Base-by-base conservation (phyloP, 148 eudicot genomes). In the Oxyria digyna region DNA sequence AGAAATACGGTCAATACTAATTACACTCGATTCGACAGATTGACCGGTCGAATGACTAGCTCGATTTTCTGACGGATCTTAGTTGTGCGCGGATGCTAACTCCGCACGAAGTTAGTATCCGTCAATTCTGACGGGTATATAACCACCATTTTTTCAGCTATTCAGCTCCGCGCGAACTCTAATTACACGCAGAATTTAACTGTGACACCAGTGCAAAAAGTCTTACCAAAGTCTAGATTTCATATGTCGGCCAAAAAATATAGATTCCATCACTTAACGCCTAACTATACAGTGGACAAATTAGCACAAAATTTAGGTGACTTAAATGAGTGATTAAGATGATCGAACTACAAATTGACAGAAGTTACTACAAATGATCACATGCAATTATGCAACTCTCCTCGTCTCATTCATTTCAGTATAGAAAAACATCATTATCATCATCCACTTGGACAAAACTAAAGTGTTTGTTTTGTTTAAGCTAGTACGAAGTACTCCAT, bases 261-360 rank as follows among this genome's bases (percentile, higher is more conserved):
- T 4, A 46, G 52, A 17, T 43, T 43, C 49, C 18, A 43, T 15
- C 23, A 11, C 7, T 27, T 11, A 50, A 27, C 3, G 6, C 32
- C 62, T 54, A 54, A 54, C 29, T 4, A 59, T 14, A 27, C 27
- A 59, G 20, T 24, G 62, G 62, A 55, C 62, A 24, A 24, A 17
- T 10, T 59, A 27, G 37, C 65, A 59, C 65, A 2, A 13, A 59
- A 15, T 59, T 59, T 27, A 18, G 65, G 10, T 13, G 65, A 59
- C 9, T 59, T 59, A 29, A 59, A 59, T 59, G 65, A 4, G 18
- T 26, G 31, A 4, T 59, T 29, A 59, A 29, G 65, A 14, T 59
- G 38, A 57, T 46, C n/a, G 35, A 27, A 59, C 65, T 59, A 59
- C 37, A 59, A 59, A 29, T 59, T 59, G 21, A 59, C 65, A 59